These are phyloP conservation scores for Fusarium sp. DNA, from an alignment of 2,329 filamentous ascomycete species.

Conservation along the genomic window DNA sequence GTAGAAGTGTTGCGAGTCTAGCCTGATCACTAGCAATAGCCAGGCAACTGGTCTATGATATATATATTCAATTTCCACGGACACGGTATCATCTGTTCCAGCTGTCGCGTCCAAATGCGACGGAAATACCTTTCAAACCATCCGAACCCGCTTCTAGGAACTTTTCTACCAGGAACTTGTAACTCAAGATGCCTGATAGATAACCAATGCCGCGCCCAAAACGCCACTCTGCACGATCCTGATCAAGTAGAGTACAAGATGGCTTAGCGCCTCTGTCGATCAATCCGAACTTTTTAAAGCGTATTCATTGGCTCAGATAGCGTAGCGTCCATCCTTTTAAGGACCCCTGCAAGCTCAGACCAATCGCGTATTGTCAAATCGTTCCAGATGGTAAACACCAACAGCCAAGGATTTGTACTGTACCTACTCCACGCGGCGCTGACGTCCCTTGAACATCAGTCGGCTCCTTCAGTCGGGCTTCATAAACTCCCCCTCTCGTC, in stretches of 20 bases:
- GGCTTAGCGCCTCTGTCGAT: neutral
- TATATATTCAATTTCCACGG: neutral
- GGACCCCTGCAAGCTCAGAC: neutral
- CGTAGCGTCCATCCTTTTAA: too few relatives aligned
- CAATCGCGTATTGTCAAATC: constrained; percentile 9
- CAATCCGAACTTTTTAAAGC: neutral
- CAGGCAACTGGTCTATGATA: neutral
- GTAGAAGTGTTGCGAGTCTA: neutral
- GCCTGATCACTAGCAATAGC: neutral
- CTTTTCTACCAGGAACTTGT: neutral
- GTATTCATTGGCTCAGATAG: neutral
- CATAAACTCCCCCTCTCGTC: neutral
- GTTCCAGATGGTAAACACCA: neutral
- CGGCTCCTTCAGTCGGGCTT: neutral
- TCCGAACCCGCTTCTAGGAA: neutral
- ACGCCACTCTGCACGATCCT: neutral
- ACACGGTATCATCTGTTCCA: too few relatives aligned
- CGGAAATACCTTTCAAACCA: neutral
- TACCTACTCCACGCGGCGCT: neutral
- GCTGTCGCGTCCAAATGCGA: neutral
- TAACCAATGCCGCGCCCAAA: neutral
- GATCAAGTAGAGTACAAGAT: neutral
- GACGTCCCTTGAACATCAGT: neutral
- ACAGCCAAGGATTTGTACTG: neutral
- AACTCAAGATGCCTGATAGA: neutral